phyloP scores from a whole-genome alignment of 1,284 basidiomycete species.

The Trichosporon coremiiforme region DNA sequence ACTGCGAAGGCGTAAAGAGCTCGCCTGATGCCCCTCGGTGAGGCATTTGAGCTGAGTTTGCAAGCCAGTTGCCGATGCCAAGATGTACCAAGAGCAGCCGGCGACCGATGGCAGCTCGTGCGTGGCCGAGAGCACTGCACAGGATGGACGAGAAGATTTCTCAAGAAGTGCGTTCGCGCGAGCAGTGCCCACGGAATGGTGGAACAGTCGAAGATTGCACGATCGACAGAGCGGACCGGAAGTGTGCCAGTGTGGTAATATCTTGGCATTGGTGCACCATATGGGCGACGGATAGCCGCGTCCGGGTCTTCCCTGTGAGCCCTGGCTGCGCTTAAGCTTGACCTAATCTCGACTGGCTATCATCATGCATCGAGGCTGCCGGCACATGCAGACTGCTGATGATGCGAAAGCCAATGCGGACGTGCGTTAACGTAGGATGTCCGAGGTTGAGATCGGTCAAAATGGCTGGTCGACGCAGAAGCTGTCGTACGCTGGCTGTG shows the following conservation, averaged over 20 bases:
- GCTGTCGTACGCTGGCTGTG: background rate
- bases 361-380: background rate
- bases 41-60: background rate
- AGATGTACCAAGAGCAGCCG: background rate
- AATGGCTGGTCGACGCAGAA: background rate
- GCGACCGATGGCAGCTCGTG: background rate
- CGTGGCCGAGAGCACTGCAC: background rate
- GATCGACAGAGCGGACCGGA: constrained; percentile 4
- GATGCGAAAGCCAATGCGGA: background rate
- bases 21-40: background rate
- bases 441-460: background rate
- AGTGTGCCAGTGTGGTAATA: constrained; percentile 3
- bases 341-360: background rate
- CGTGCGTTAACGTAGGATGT: background rate
- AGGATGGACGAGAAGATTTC: background rate
- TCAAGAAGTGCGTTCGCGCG: background rate
- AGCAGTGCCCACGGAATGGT: background rate
- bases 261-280: constrained; percentile 18
- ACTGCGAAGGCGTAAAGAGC: background rate
- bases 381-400: background rate
- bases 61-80: background rate
- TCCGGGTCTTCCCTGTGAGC: background rate
- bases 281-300: background rate
- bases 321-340: constrained; percentile 18
- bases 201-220: background rate